Evolutionary conservation across 495 filamentous ascomycete genomes (phyloP), one percentile per base, ranked within the genome.

Genomic region (Penicillium egyptiacum): DNA sequence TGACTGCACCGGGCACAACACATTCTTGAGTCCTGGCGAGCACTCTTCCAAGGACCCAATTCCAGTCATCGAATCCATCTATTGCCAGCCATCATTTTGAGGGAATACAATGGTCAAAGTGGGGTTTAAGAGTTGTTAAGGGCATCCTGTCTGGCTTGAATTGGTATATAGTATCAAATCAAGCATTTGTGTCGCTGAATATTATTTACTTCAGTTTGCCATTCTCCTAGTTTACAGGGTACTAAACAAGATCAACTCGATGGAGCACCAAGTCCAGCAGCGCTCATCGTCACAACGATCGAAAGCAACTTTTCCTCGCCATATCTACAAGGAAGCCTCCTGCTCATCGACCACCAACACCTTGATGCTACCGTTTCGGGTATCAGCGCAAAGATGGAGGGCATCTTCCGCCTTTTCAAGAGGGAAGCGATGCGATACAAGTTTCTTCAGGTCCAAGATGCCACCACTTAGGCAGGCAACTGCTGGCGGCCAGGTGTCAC

Each of bases 401-500:
- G 83, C 84, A 33, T 83, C 75, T 10, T 81, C 41, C 1, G 83
- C 83, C 48, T 75, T 72, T 60, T 85, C 82, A 20, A 87, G 67
- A 4, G 80, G 77, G 56, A 81, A 83, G 3, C 71, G 76, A 71
- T 94, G 89, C 20, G 89, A 93, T 19, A 96, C 80, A 26, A 91
- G 71, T 35, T 76, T 79, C 61, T 79, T 85, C 43, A 86, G 67
- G 52, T 86, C 77, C 17, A 86, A 45, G n/a, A 86, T 74, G 0
- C 76, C 79, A 14, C 80, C 77, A 53, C 62, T 66, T 19, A 71
- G 37, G 20, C 75, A 62, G 44, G 72, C 52, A 41, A 87, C 83
- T 1, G 78, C 82, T 0, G 76, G 76, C 4, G 83, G 82, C 83
- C 84, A 87, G 0, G 83, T 85, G 58, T 86, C 81, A 26, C 73